Evolutionary conservation across 306 rosid species (phyloP).

Genomic region (Acacia confusa): DNA sequence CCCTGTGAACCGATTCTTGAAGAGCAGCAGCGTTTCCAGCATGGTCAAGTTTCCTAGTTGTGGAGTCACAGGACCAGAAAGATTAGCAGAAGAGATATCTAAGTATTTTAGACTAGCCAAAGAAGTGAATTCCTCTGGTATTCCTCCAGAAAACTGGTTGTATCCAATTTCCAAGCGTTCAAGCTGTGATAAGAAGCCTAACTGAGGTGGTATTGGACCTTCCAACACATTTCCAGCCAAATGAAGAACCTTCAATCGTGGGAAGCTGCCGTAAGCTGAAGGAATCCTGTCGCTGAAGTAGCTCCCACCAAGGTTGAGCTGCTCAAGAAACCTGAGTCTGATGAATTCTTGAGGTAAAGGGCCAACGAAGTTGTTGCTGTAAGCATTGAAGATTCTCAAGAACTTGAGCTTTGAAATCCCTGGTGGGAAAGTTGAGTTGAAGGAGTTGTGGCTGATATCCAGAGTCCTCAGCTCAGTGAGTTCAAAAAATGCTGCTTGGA

Average conservation of each 20-base stretch:
- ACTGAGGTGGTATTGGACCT: constrained; percentile 63
- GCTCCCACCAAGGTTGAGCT: constrained; percentile 92
- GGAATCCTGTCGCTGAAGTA: constrained; percentile 75
- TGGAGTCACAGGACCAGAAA: constrained; percentile 59
- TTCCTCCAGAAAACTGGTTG: constrained; percentile 55
- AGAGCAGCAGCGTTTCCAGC: constrained; percentile 62
- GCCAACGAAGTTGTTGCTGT: constrained; percentile 82
- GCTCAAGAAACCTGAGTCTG: constrained; percentile 61
- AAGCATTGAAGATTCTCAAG: constrained; percentile 69
- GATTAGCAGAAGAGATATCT: constrained; percentile 61
- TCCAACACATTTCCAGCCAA: constrained; percentile 72
- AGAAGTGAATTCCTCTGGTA: constrained; percentile 56
- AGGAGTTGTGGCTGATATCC: constrained; percentile 74
- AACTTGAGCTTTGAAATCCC: constrained; percentile 82
- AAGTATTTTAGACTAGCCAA: constrained; percentile 63
- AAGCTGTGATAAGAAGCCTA: constrained; percentile 56
- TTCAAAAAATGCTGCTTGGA: constrained; percentile 61
- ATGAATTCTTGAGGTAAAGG: constrained; percentile 59
- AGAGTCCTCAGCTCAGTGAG: constrained; percentile 57
- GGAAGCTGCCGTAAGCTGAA: constrained; percentile 53
- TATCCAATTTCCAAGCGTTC: constrained; percentile 86
- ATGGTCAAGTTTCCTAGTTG: constrained; percentile 69
- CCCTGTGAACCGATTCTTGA: constrained; percentile 59
- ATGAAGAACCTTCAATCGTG: constrained; percentile 51
- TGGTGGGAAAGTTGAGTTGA: constrained; percentile 76